These are phyloP conservation scores for Calonectria multiphialidica DNA, from an alignment of 2,329 filamentous ascomycete species.

Conservation along the genomic window DNA sequence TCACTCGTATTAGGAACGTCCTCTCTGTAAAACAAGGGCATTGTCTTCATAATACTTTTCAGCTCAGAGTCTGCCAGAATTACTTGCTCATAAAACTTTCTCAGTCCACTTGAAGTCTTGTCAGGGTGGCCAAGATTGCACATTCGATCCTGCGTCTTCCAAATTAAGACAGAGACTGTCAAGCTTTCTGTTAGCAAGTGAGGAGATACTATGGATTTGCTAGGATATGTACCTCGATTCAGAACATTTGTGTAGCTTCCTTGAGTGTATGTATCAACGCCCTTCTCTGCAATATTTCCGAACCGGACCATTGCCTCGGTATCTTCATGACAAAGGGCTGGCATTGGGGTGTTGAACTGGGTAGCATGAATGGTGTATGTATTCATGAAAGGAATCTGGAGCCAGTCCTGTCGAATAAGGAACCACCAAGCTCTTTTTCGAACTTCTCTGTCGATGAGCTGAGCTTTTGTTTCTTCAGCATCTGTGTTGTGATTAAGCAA, in stretches of 20 bases:
- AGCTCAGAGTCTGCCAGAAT: slow-evolving; percentile 16
- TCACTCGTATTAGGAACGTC: too few relatives aligned
- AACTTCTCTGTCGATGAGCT: slow-evolving; percentile 13
- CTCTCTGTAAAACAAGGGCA: not conserved
- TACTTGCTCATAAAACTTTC: slow-evolving; percentile 10
- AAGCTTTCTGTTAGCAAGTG: not conserved
- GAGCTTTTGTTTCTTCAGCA: not conserved
- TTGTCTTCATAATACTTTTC: not conserved
- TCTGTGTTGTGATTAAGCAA: not conserved
- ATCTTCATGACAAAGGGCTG: slow-evolving; percentile 7
- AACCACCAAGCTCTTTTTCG: slow-evolving; percentile 23
- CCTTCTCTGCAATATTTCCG: not conserved
- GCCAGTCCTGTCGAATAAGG: slow-evolving; percentile 22
- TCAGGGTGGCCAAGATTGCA: not conserved
- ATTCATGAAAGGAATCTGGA: slow-evolving; percentile 24
- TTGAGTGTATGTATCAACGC: slow-evolving; percentile 1
- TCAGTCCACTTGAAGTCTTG: not conserved
- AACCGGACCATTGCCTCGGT: not conserved
- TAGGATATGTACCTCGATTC: not conserved
- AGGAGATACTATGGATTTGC: too few relatives aligned
- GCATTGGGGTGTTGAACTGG: slow-evolving; percentile 19
- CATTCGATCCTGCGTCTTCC: slow-evolving; percentile 22
- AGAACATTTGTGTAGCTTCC: slow-evolving; percentile 1
- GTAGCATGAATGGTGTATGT: slow-evolving; percentile 18
- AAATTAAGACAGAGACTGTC: slow-evolving; percentile 17